Evolutionary conservation across 176 grass and related monocot genomes (phyloP).

Genomic region (Eleusine coracana): DNA sequence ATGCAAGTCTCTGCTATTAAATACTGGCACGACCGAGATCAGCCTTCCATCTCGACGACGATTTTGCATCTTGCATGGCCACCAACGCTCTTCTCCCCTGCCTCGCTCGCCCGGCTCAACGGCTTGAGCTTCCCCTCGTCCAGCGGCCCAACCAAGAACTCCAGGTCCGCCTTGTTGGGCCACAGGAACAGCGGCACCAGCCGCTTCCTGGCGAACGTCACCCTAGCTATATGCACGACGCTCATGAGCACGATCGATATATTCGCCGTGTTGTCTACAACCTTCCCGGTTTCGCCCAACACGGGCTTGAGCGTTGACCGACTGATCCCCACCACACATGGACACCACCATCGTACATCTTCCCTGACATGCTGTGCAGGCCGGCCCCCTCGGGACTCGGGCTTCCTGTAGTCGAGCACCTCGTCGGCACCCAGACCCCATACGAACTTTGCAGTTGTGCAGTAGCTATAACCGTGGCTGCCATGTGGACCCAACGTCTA

Average conservation of each 20-base stretch:
- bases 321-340: constrained; percentile 47
- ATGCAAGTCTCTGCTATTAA: no score
- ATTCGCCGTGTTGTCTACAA: constrained; percentile 53
- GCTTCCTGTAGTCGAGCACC: constrained; percentile 52
- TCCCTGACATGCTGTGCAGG: constrained; percentile 36
- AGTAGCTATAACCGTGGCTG: constrained; percentile 51
- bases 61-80: constrained; percentile 73
- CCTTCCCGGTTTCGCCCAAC: constrained; percentile 31
- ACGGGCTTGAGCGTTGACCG: constrained; percentile 54
- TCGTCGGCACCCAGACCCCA: constrained; percentile 53
- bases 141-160: constrained; percentile 60
- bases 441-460: constrained; percentile 42
- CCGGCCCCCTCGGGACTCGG: constrained; percentile 31
- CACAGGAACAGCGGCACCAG: constrained; percentile 46
- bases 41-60: constrained; percentile 44
- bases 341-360: constrained; percentile 49
- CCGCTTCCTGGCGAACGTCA: constrained; percentile 51
- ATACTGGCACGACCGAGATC: no score
- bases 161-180: constrained; percentile 47
- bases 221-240: constrained; percentile 37
- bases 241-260: background rate
- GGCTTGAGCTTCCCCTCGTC: constrained; percentile 49
- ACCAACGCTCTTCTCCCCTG: constrained; percentile 68
- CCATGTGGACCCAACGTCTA: no score
- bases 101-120: constrained; percentile 38